Base-by-base conservation (phyloP, 495 filamentous ascomycete species). In the Trichoderma orchidacearum region DNA sequence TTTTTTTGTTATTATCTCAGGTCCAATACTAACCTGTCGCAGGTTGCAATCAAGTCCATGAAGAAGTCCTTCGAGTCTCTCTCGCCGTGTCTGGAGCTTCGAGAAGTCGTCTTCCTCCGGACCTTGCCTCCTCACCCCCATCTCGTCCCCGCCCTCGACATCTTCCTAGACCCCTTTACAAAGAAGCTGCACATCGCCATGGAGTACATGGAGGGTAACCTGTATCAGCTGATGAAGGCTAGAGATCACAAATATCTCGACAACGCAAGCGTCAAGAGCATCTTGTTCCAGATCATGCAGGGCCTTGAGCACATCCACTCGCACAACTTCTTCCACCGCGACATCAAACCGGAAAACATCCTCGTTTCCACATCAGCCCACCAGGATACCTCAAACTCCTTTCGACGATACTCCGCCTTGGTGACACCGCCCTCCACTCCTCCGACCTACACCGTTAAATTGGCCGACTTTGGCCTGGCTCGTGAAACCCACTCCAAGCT, bases 31-130 rank as follows among this genome's bases (percentile, higher is more conserved):
- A 66, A 58, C 30, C 12, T 52, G 27, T 9, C 34, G 11, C 56
- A 98, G 93, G 90, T 98, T 62, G 93, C 93, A 2, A 96, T 99
- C 67, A 99, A 99, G 75, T 96, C 93, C 17, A 97, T 99, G 94
- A 99, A 99, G 79, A 99, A 99, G 80, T 89, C 87, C 0, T 99
- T 97, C 62, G 91, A 97, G 34, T 92, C 87, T 3, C 88, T 97
- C 64, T 71, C 77, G 23, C 88, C 87, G 36, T 97, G 94, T 67
- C 68, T 95, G 58, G 93, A 99, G 65, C 76, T 99, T 48, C 82
- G 93, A 57, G 94, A 99, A 68, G 94, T 99, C 54, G 90, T 97
- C 67, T 99, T 99, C 72, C 77, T 99, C 25, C 81, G 87, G 60
- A 89, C 90, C 12, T 72, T 99, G 15, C 94, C 94, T 0, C 72